phyloP scores from a whole-genome alignment of 257 asterid genomes.

The Solanum etuberosum region DNA sequence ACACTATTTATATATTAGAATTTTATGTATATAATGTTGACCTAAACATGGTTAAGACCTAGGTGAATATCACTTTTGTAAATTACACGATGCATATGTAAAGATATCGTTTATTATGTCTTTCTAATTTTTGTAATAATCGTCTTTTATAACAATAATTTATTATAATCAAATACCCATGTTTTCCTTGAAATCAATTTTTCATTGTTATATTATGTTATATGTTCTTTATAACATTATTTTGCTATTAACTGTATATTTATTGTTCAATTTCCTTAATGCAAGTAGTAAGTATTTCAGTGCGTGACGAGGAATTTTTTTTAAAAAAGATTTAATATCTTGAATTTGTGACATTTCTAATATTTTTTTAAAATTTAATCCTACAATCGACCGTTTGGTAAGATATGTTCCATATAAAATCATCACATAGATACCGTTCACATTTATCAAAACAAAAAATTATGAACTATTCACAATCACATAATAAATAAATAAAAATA shows the following conservation, averaged over 20 bases:
- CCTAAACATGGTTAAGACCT: too few species aligned
- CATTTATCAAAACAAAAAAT: neutral
- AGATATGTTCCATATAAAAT: neutral
- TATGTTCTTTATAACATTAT: neutral
- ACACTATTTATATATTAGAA: too few species aligned
- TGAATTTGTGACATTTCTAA: neutral
- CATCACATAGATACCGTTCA: neutral
- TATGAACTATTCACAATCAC: neutral
- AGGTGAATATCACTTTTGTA: too few species aligned
- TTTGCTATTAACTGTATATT: neutral
- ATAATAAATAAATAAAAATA: neutral
- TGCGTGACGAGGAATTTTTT: too few species aligned
- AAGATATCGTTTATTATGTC: neutral
- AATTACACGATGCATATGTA: neutral
- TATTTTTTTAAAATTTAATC: neutral
- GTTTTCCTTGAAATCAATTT: neutral
- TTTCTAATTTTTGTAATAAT: neutral
- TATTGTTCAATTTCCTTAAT: neutral
- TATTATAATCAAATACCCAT: too few species aligned
- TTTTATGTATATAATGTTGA: too few species aligned
- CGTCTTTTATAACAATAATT: neutral
- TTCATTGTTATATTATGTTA: neutral
- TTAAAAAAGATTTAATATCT: too few species aligned
- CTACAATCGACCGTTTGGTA: neutral
- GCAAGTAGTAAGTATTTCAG: neutral